Percentiles rank a stretch among this genome's conserved stretches.
These are phyloP conservation scores for Vanderwaltozyma polyspora DNA, from an alignment of 805 yeast species.

Conservation along the genomic window DNA sequence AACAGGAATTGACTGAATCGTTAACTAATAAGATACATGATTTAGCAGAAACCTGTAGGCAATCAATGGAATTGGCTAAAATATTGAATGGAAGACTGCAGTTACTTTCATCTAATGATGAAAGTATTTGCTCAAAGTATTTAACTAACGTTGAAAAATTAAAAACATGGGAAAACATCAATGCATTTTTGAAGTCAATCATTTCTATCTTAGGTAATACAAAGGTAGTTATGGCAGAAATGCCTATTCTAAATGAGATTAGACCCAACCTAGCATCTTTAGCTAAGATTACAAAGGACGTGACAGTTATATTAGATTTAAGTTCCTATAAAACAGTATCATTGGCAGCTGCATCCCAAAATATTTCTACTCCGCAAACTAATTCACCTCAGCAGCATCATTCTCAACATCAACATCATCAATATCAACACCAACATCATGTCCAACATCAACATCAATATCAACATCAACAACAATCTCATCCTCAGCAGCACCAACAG, in stretches of 20 bases:
- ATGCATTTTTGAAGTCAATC: conserved; percentile 69
- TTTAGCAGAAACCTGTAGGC: conserved; percentile 61
- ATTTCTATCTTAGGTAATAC: conserved; percentile 77
- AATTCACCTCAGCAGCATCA: conserved; percentile 8
- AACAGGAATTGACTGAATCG: conserved; percentile 26
- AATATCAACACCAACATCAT: no score
- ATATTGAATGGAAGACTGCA: conserved; percentile 46
- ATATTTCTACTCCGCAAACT: no score
- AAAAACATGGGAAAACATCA: conserved; percentile 76
- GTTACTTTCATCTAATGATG: conserved; percentile 29
- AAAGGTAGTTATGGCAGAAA: conserved; percentile 68
- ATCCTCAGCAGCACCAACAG: no score
- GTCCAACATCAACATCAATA: no score
- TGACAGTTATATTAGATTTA: conserved; percentile 71
- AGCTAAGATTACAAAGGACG: conserved; percentile 84
- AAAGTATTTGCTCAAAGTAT: conserved; percentile 22
- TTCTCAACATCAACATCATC: no score
- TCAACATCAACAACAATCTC: no score
- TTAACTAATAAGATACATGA: conserved; percentile 58
- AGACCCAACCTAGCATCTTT: conserved; percentile 69
- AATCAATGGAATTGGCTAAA: conserved; percentile 74
- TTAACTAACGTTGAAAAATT: conserved; percentile 42
- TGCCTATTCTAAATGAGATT: conserved; percentile 69
- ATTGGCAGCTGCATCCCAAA: conserved; percentile 7
- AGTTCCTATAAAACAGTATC: conserved; percentile 37